A percentile compares a stretch with the other conserved stretches of the same genome.
These are phyloP conservation scores for Botrytis byssoidea DNA, from an alignment of 2,329 filamentous ascomycete genomes.

Conservation along the genomic window DNA sequence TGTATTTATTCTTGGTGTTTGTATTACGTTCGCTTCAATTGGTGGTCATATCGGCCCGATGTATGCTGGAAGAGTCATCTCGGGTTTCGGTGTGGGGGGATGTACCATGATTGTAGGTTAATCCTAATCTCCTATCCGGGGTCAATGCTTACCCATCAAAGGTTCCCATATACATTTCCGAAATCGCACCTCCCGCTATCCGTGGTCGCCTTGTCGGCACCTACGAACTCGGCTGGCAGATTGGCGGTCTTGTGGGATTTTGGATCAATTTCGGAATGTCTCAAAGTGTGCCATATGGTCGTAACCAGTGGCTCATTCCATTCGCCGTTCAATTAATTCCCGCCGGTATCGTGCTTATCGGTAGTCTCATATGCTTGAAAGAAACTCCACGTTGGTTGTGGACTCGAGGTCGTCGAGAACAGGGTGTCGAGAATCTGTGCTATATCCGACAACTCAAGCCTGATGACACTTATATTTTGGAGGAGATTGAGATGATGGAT, in stretches of 20 bases:
- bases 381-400: constrained; percentile 60
- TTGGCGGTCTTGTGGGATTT: constrained; percentile 62
- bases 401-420: constrained; percentile 45
- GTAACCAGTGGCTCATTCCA: constrained; percentile 39
- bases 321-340: constrained; percentile 41
- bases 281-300: constrained; percentile 8
- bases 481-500: constrained; percentile 71
- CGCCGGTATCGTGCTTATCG: constrained; percentile 34
- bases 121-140: constrained; percentile 60
- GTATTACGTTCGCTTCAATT: constrained; percentile 61
- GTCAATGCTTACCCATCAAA: constrained; percentile 57
- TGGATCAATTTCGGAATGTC: constrained; percentile 53
- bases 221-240: constrained; percentile 53
- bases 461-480: constrained; percentile 64
- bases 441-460: constrained; percentile 61
- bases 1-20: constrained; percentile 69
- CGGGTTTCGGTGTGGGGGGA: constrained; percentile 11
- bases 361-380: constrained; percentile 57
- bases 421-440: constrained; percentile 57
- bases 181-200: constrained; percentile 32
- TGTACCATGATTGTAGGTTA: constrained; percentile 50
- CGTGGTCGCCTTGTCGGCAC: constrained; percentile 32
- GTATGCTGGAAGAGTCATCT: constrained; percentile 15
- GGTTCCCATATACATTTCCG: constrained; percentile 41
- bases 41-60: constrained; percentile 4